Percentiles rank a stretch among this genome's conserved stretches.
phyloP scores from a whole-genome alignment of 192 early-diverging fungal species.

The Podila clonocystis region DNA sequence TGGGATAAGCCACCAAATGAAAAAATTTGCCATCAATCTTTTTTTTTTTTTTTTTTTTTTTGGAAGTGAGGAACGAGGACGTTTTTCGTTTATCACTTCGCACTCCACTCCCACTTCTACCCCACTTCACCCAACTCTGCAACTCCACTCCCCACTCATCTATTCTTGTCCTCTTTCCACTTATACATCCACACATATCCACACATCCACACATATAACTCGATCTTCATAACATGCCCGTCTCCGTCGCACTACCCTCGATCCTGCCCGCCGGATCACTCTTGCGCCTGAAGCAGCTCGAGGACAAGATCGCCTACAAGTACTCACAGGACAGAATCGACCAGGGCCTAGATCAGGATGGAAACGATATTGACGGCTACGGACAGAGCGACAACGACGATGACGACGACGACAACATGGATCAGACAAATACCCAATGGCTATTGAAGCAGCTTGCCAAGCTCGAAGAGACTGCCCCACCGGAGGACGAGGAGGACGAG shows the following conservation, averaged over 20 bases:
- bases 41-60: no score
- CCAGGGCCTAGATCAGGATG: constrained; percentile 45
- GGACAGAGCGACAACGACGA: neutral
- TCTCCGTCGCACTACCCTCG: constrained; percentile 9
- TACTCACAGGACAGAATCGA: constrained; percentile 51
- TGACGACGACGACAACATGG: constrained; percentile 3
- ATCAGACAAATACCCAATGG: constrained; percentile 30
- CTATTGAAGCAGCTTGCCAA: constrained; percentile 28
- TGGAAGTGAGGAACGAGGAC: no score
- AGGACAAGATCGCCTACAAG: constrained; percentile 46
- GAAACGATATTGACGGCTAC: constrained; percentile 36
- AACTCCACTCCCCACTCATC: no score
- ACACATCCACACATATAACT: constrained; percentile 58
- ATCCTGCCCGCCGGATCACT: constrained; percentile 25
- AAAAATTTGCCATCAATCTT: no score
- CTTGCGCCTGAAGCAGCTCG: constrained; percentile 21
- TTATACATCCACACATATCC: constrained; percentile 48
- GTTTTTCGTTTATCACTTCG: no score
- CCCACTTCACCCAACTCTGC: no score
- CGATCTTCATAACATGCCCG: constrained; percentile 18
- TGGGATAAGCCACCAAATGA: no score
- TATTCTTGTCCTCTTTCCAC: no score
- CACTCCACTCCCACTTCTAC: no score
- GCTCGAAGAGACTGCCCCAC: constrained; percentile 34
- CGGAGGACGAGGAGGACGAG: constrained; percentile 28